Evolutionary conservation across 75 land plant genomes (phyloP).

Genomic region (Selaginella moellendorffii): DNA sequence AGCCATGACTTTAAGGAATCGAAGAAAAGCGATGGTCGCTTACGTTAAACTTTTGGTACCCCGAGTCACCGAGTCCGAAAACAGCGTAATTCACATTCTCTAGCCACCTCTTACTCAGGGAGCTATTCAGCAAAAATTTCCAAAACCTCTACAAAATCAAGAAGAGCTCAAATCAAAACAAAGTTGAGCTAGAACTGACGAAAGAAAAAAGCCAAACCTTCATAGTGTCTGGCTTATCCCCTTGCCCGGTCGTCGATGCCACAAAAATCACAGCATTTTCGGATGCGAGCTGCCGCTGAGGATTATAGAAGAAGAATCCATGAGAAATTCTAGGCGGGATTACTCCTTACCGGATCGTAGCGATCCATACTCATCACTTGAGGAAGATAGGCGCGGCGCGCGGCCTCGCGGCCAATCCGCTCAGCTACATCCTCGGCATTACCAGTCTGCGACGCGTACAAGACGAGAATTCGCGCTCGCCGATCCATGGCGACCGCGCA

Average conservation of each 20-base stretch:
- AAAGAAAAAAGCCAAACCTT: conserved; percentile 33
- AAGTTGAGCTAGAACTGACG: neutral
- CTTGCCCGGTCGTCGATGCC: conserved; percentile 94
- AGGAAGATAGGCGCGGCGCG: conserved; percentile 38
- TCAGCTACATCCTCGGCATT: conserved; percentile 92
- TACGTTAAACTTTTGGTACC: conserved; percentile 88
- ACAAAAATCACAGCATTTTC: conserved; percentile 51
- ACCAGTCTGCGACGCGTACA: conserved; percentile 90
- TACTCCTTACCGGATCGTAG: conserved; percentile 45
- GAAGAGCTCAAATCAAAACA: too few relatives aligned
- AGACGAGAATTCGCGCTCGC: conserved; percentile 32
- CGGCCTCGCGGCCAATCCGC: conserved; percentile 75
- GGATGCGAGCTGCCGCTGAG: conserved; percentile 39
- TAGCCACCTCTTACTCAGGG: conserved; percentile 48
- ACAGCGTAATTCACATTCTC: conserved; percentile 51
- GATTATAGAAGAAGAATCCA: too few relatives aligned
- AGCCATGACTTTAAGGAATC: neutral
- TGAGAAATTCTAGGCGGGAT: too few relatives aligned
- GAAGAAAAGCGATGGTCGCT: neutral
- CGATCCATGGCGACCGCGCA: conserved; percentile 31
- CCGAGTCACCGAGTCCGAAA: conserved; percentile 96
- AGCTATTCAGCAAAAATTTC: conserved; percentile 66
- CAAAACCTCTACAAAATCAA: conserved; percentile 56
- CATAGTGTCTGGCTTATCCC: conserved; percentile 81
- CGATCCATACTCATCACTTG: conserved; percentile 40